These are phyloP conservation scores for Agaricus subrufescens DNA, from an alignment of 768 basidiomycete species.

Conservation along the genomic window DNA sequence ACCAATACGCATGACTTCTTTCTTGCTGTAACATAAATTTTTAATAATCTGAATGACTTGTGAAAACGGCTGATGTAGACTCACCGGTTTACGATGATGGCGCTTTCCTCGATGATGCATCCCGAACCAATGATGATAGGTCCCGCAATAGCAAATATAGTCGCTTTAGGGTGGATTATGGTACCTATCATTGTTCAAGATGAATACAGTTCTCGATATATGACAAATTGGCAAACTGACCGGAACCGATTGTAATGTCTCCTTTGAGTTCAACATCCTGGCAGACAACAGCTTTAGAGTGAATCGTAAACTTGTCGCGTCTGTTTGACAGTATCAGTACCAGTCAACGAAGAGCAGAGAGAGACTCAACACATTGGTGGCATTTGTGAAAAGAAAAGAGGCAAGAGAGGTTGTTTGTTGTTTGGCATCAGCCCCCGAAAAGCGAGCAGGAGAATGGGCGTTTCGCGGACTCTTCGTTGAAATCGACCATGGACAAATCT, in stretches of 20 bases:
- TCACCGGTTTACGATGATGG: constrained; percentile 85
- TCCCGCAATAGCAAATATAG: constrained; percentile 86
- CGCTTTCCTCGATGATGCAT: constrained; percentile 90
- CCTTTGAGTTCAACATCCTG: constrained; percentile 94
- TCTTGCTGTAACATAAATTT: constrained; percentile 36
- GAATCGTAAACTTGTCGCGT: constrained; percentile 86
- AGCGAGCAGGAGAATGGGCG: not conserved
- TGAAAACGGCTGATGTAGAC: constrained; percentile 7
- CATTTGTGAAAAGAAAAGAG: constrained; percentile 13
- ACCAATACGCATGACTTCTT: constrained; percentile 90
- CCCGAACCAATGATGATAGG: constrained; percentile 86
- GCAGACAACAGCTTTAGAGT: constrained; percentile 87
- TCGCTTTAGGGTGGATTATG: constrained; percentile 91
- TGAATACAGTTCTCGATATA: not conserved
- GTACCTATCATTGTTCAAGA: constrained; percentile 43
- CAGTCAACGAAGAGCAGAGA: not conserved
- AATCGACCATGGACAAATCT: constrained; percentile 26
- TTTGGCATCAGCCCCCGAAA: not conserved
- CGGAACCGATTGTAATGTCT: constrained; percentile 88
- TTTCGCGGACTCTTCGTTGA: not conserved
- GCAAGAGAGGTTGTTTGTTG: not conserved
- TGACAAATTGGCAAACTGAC: constrained; percentile 25
- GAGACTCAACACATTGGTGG: constrained; percentile 32
- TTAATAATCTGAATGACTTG: not conserved
- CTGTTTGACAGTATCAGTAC: constrained; percentile 29